Percentiles rank a stretch among this genome's conserved stretches.
These are phyloP conservation scores for Mucor velutinosus DNA, from an alignment of 371 early-diverging fungal species.

Conservation along the genomic window DNA sequence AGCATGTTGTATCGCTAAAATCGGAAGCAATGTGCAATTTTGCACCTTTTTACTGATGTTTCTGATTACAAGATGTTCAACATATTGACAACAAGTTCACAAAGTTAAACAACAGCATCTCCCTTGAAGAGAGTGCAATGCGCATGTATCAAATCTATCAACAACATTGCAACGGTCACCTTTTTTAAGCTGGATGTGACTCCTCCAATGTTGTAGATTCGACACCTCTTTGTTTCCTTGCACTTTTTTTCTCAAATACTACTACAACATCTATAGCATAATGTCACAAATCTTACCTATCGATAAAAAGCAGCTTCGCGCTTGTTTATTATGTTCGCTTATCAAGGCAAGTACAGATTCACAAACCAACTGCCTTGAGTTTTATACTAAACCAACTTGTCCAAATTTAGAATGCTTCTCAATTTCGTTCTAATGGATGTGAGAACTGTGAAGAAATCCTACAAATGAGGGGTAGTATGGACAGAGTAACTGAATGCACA, in stretches of 20 bases:
- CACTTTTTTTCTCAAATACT: background rate
- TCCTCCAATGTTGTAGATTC: background rate
- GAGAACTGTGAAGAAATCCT: conserved; percentile 92
- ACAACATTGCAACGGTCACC: background rate
- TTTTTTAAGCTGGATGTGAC: background rate
- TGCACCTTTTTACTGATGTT: background rate
- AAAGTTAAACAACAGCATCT: background rate
- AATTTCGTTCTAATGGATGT: conserved; percentile 85
- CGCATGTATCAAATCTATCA: background rate
- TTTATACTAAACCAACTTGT: conserved; percentile 4
- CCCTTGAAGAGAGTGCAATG: background rate
- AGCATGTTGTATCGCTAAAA: background rate
- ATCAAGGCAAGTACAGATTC: conserved; percentile 66
- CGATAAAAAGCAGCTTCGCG: conserved; percentile 82
- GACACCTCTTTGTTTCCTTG: background rate
- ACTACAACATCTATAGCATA: background rate
- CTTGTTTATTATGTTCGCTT: conserved; percentile 93
- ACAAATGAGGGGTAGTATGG: conserved; percentile 69
- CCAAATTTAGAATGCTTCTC: conserved; percentile 61
- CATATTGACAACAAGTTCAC: background rate
- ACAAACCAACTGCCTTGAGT: conserved; percentile 6
- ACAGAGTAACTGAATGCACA: conserved; percentile 85
- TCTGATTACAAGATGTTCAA: background rate
- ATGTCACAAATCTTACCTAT: conserved; percentile 72
- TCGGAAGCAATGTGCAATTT: background rate